Evolutionary conservation across 371 early-diverging fungal species (phyloP), one percentile per base, ranked within the genome.

Genomic region (Saksenaea vasiformis): DNA sequence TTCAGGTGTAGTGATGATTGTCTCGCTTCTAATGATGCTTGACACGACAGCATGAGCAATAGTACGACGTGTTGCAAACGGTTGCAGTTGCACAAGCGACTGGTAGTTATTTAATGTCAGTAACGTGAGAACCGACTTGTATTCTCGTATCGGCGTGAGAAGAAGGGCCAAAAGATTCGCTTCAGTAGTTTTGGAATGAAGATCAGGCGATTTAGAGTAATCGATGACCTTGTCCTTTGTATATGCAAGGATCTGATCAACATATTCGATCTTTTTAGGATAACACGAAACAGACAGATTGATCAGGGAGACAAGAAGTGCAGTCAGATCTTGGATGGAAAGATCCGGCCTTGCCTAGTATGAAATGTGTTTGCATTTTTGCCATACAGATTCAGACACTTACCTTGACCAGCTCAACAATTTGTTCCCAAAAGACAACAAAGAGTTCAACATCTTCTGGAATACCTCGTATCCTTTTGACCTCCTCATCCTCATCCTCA

Each of bases 381-480:
- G 68, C 17, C 51, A 54, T n/a, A 31, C 22, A 55, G 51, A 3
- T 14, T 24, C 13, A 53, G n/a, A 28, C 24, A 26, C 47, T 34
- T 79, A 91, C 91, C 80, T 90, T 89, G 60, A 97, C 90, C 28
- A 97, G 85, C 51, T 90, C 90, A 26, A 91, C 89, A 62, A 98
- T 91, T 73, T 95, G 93, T 9, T 74, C 81, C 98, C 98, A 98
- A 70, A 98, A 97, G 41, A 95, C 91, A 59, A 92, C 93, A 79
- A 97, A 97, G 36, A 97, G 79, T 61, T 87, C 84, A 28, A 93
- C 90, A 65, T 93, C 92, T 47, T 90, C 88, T 5, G 93, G 93
- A 58, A 93, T 93, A 17, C 93, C 95, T 58, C 87, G 74, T 38
- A 74, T 75, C 66, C 74, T 81, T 44, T 67, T 69, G 14, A 75